Evolutionary conservation across 805 yeast genomes (phyloP), one percentile per base, ranked within the genome.

Genomic region (Starmerella potacharoeniae): DNA sequence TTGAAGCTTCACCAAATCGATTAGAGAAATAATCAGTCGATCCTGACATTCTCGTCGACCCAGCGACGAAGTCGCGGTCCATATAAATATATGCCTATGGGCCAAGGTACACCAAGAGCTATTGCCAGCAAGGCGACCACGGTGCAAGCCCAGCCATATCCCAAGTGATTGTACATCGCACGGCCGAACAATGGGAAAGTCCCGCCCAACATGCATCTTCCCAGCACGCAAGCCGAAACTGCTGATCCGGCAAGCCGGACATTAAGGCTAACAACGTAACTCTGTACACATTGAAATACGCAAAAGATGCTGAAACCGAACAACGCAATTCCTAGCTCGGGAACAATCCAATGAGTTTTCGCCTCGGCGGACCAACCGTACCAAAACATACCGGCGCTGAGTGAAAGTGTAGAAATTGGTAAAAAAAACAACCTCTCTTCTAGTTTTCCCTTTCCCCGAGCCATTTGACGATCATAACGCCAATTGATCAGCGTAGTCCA

Each of bases 101-200:
- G 88, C 71, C 69, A 69, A 2, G 89, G 88, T n/a, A 82, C 68
- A 9, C 87, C 86, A 51, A 82, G 69, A 0, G 74, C 75, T 14
- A 81, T 57, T 8, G 77, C 82, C 50, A 82, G 66, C 42, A 81
- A 71, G 0, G 77, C 88, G 66, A 81, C 79, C 62, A 83, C 65
- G 0, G 85, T 77, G 64, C 79, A 78, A 29, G 86, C 86, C 88
- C 87, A 83, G 5, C 86, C 86, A 61, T 81, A 81, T 22, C 83
- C 82, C 46, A 84, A 66, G 22, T 60, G 62, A 47, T 67, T 68
- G 65, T 80, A 84, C 82, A 83, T 77, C 8, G 75, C 69, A 8
- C 72, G 67, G 2, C 84, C 85, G 66, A 82, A 81, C 43, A 83
- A 68, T 6, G 89, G 93, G 70, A 84, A 82, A 10, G 77, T 73